phyloP scores from a whole-genome alignment of 768 basidiomycete genomes.

The Pleurotus citrinopileatus region DNA sequence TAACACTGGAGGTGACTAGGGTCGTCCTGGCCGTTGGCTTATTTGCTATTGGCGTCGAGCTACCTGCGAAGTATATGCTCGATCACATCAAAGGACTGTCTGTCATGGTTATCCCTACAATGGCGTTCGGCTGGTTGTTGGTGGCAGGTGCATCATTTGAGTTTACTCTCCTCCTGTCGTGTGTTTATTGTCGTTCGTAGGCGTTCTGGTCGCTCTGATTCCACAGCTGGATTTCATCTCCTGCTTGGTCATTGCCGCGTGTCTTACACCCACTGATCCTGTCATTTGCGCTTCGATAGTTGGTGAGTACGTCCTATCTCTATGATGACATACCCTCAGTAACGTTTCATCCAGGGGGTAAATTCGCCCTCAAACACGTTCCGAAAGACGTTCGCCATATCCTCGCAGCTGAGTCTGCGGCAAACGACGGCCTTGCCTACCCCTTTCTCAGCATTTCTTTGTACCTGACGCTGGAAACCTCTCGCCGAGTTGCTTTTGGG shows the following conservation, averaged over 20 bases:
- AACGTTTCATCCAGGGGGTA: slow-evolving; percentile 49
- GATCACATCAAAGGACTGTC: slow-evolving; percentile 72
- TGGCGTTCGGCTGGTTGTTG: slow-evolving; percentile 83
- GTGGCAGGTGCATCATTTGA: slow-evolving; percentile 52
- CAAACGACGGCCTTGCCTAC: slow-evolving; percentile 95
- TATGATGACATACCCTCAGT: neutral
- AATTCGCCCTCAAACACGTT: slow-evolving; percentile 67
- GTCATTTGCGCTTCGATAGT: slow-evolving; percentile 86
- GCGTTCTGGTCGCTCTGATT: slow-evolving; percentile 67
- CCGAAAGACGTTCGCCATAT: slow-evolving; percentile 75
- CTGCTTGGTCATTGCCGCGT: slow-evolving; percentile 83
- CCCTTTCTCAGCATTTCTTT: slow-evolving; percentile 87
- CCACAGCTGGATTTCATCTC: slow-evolving; percentile 70
- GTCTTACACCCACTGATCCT: slow-evolving; percentile 93
- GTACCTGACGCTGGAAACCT: slow-evolving; percentile 75
- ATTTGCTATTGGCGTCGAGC: slow-evolving; percentile 93
- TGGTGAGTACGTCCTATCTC: slow-evolving; percentile 33
- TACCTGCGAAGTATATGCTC: slow-evolving; percentile 82
- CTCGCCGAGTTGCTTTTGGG: slow-evolving; percentile 59
- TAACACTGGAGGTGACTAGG: slow-evolving; percentile 89
- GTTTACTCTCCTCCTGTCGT: neutral
- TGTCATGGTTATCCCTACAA: slow-evolving; percentile 75
- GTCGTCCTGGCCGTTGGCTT: slow-evolving; percentile 88
- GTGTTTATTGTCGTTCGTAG: slow-evolving; percentile 28
- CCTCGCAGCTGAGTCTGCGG: slow-evolving; percentile 86